phyloP scores from a whole-genome alignment of 208 protist species.

The Naegleria lovaniensis region DNA sequence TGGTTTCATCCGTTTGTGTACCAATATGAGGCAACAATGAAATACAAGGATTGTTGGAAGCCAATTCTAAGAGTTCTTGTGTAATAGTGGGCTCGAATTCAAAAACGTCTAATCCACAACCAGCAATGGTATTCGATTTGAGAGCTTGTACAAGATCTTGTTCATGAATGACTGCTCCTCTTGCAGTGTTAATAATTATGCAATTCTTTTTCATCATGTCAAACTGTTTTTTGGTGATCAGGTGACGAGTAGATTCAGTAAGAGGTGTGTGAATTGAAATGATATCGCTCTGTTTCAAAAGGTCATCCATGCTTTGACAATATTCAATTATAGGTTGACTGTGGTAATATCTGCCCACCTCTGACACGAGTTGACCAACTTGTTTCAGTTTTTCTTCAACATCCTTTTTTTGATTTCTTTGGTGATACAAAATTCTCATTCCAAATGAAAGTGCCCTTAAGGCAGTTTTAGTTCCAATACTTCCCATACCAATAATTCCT shows the following conservation, averaged over 20 bases:
- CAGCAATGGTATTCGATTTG: background rate
- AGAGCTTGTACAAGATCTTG: constrained; percentile 33
- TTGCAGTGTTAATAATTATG: constrained; percentile 41
- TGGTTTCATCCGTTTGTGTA: background rate
- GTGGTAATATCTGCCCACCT: background rate
- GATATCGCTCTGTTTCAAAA: constrained; percentile 32
- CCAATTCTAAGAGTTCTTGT: background rate
- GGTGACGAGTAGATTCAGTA: constrained; percentile 15
- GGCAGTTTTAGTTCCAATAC: constrained; percentile 25
- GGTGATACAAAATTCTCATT: background rate
- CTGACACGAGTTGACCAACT: background rate
- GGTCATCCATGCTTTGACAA: constrained; percentile 22
- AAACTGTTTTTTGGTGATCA: constrained; percentile 27
- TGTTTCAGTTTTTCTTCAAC: background rate
- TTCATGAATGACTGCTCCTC: constrained; percentile 40
- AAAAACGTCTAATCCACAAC: constrained; percentile 30
- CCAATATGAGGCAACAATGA: constrained; percentile 20
- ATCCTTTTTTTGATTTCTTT: background rate
- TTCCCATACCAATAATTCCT: constrained; percentile 29
- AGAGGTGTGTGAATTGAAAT: constrained; percentile 37
- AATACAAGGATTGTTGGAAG: background rate
- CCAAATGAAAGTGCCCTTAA: constrained; percentile 27
- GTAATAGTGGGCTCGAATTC: background rate
- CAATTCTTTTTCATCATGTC: constrained; percentile 35
- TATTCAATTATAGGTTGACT: background rate